Base-by-base conservation (phyloP, 164 flowering plant species). In the Vitis rupestris region DNA sequence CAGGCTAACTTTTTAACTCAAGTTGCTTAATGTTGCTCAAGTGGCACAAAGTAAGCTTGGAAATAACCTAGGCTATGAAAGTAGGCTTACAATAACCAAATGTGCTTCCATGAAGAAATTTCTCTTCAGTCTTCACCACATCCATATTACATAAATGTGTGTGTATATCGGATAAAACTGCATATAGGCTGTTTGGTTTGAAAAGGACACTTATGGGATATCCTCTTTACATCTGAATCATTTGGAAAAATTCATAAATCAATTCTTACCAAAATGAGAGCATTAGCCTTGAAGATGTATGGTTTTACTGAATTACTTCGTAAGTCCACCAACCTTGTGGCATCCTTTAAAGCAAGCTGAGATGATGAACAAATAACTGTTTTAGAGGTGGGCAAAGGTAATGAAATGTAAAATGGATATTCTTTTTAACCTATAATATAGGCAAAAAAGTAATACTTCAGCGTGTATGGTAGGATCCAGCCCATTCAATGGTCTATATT, bases 331-430 rank as follows among this genome's bases (percentile, higher is more conserved):
- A 89, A 80, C 84, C 89, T 93, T 72, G 93, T 97, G 37, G 97
- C 97, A 85, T 96, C 98, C 87, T 93, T 96, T 47, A 93, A 67
- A 59, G 97, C 98, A 79, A 90, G 94, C 99, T 93, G 86, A 66
- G 76, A 78, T 56, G 52, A 60, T 14, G 30, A 2, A 19, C n/a
- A 61, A 61, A 61, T 9, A 9, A 48, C 50, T 49, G 1, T 61
- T 1, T 31, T n/a, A 71, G 53, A 27, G 16, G 31, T 44, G 30
- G 9, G 37, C 8, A 19, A 52, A 17, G 13, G 53, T 61, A 15
- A 64, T 9, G 48, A 54, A 13, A 49, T 9, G 27, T 8, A 58
- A 54, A 52, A 29, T 23, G 10, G 10, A 19, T 50, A 12, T 8
- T 11, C 9, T 6, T 15, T 9, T 44, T 13, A 9, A 70, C 30